These are phyloP conservation scores for Aspergillus costaricaensis DNA, from an alignment of 2,329 filamentous ascomycete species.

Conservation along the genomic window DNA sequence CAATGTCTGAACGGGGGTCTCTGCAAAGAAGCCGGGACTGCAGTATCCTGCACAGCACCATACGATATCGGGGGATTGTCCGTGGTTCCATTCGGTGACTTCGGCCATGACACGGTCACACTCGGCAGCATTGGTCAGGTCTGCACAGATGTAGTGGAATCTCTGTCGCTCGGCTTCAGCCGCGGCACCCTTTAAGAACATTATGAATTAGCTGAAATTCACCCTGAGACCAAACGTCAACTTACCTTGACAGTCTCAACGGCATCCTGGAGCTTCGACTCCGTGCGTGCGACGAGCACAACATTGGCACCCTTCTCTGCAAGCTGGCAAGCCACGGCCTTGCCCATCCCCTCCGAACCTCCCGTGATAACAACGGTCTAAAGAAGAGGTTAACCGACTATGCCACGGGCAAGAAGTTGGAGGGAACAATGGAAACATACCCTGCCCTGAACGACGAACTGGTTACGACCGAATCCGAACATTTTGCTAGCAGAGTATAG, in stretches of 20 bases:
- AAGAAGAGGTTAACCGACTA: conserved; percentile 6
- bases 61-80: conserved; percentile 74
- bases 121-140: conserved; percentile 72
- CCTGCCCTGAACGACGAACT: conserved; percentile 82
- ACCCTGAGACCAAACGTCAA: neutral
- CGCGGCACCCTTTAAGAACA: conserved; percentile 59
- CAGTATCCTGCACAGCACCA: conserved; percentile 85
- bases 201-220: neutral
- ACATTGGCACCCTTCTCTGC: conserved; percentile 82
- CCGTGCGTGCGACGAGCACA: conserved; percentile 78
- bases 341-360: conserved; percentile 89
- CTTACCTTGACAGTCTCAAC: conserved; percentile 65
- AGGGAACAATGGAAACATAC: conserved; percentile 50
- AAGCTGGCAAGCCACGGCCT: conserved; percentile 71
- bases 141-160: conserved; percentile 81
- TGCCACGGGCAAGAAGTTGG: neutral
- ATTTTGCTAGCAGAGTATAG: conserved; percentile 40
- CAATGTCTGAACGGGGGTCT: conserved; percentile 67
- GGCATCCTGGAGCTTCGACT: conserved; percentile 71
- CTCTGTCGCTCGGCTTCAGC: conserved; percentile 67
- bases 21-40: conserved; percentile 73
- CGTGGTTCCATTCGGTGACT: conserved; percentile 76
- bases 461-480: conserved; percentile 59
- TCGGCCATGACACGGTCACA: conserved; percentile 70
- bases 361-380: conserved; percentile 89